A percentile compares a stretch with the other conserved stretches of the same genome.
phyloP scores from a whole-genome alignment of 2,329 filamentous ascomycete genomes.

The Alternaria gansuensis region DNA sequence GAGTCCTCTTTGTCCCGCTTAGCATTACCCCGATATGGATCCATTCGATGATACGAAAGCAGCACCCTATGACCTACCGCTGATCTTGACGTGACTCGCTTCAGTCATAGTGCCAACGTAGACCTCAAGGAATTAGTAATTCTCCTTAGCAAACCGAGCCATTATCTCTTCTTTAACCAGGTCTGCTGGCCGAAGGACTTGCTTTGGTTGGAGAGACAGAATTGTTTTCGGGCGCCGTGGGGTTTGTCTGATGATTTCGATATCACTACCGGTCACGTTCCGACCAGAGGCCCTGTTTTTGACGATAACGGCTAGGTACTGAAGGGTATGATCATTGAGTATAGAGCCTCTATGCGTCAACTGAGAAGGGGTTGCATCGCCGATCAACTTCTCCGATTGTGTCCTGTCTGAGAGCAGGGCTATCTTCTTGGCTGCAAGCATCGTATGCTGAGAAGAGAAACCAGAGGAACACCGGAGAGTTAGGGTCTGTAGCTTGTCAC shows the following conservation, averaged over 20 bases:
- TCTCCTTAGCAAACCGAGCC: background rate
- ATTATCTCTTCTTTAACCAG: constrained; percentile 5
- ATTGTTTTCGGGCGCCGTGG: background rate
- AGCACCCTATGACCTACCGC: background rate
- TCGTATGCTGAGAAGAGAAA: no score
- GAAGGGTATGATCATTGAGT: no score
- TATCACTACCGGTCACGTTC: no score
- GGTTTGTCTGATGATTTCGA: background rate
- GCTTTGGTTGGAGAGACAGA: background rate
- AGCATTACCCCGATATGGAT: no score
- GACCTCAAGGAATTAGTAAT: constrained; percentile 6
- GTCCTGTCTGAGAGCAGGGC: no score
- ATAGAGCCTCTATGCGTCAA: background rate
- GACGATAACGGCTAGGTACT: no score
- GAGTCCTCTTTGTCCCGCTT: background rate
- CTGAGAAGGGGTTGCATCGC: no score
- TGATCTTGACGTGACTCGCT: background rate
- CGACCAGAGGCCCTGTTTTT: no score
- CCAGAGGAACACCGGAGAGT: no score
- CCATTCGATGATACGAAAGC: no score
- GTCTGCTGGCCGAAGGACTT: background rate
- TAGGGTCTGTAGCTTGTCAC: background rate
- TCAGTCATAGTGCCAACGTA: constrained; percentile 2
- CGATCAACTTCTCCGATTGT: no score
- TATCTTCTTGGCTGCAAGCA: no score